Evolutionary conservation across 2,329 filamentous ascomycete genomes (phyloP), one percentile per base, ranked within the genome.

Genomic region (Trichophaea hybrida): DNA sequence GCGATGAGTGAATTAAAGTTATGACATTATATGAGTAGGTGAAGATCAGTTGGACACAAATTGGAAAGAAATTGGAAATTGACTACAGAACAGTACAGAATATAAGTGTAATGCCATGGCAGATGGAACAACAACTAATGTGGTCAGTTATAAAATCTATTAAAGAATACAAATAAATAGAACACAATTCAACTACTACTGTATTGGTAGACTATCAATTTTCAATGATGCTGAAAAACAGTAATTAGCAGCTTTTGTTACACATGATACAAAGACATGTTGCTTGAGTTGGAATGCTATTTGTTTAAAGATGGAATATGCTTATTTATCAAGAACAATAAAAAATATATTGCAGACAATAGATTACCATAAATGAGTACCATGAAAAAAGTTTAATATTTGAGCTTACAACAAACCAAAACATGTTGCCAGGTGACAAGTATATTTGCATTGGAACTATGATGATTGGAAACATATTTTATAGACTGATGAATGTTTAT

Each of bases 401-500:
- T 15, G 32, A 6, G 10, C 12, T 1, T 2, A 12, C 12, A 55
- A 44, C 38, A 6, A 38, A 6, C 13, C 8, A 0, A 58, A 55
- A 24, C 12, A 50, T 32, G 8, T 63, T 17, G 4, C 51, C 3
- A 61, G 17, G 43, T 52, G 31, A 44, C 35, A 52, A 31, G 48
- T 43, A 12, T 1, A 53, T 5, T 12, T 49, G 2, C 2, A 43
- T 46, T 62, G 48, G 58, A 58, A 37, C 5, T 60, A 56, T 49
- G 46, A 63, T 8, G 43, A 59, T 13, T 61, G 55, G 55, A 46
- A 15, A 15, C 46, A n/a, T 13, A 38, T 59, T 24, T 2, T 63
- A 5, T 63, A 46, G 59, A 59, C 56, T 6, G 48, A 58, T 31
- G 56, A 63, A 37, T 59, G 37, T 35, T 34, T 13, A 1, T 63